phyloP scores from a whole-genome alignment of 306 rosid genomes.

The Carpinus fangiana region DNA sequence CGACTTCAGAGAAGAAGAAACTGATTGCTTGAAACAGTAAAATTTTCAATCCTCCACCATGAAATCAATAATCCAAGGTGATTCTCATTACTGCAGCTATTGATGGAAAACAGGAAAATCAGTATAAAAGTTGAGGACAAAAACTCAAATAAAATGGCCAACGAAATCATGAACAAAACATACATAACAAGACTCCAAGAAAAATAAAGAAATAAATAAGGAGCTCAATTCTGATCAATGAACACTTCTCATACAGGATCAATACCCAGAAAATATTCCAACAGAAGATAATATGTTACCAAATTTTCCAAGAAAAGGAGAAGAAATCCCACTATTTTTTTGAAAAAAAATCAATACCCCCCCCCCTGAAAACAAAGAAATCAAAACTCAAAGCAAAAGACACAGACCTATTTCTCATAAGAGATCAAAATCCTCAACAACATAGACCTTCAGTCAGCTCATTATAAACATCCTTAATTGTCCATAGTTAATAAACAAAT shows the following conservation, averaged over 20 bases:
- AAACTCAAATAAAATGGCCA: slow-evolving; percentile 22
- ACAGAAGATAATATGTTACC: background rate
- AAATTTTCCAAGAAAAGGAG: background rate
- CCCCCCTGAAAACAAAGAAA: background rate
- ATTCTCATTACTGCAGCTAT: slow-evolving; percentile 36
- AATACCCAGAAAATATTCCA: background rate
- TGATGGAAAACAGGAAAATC: slow-evolving; percentile 15
- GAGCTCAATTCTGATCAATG: background rate
- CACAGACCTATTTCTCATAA: background rate
- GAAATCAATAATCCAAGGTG: slow-evolving; percentile 36
- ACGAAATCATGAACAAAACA: background rate
- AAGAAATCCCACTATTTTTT: background rate
- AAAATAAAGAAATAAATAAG: slow-evolving; percentile 25
- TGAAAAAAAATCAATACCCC: background rate
- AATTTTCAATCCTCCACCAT: slow-evolving; percentile 35
- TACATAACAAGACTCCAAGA: slow-evolving; percentile 8
- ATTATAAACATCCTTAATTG: background rate
- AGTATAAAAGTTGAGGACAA: slow-evolving; percentile 11
- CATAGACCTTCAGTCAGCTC: background rate
- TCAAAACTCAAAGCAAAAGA: background rate
- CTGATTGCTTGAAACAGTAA: slow-evolving; percentile 28
- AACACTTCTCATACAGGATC: background rate
- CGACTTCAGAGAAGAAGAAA: slow-evolving; percentile 31
- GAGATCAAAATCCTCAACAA: background rate
- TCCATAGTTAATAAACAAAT: background rate